phyloP scores from a whole-genome alignment of 2,329 filamentous ascomycete genomes.

The Botryotinia calthae region DNA sequence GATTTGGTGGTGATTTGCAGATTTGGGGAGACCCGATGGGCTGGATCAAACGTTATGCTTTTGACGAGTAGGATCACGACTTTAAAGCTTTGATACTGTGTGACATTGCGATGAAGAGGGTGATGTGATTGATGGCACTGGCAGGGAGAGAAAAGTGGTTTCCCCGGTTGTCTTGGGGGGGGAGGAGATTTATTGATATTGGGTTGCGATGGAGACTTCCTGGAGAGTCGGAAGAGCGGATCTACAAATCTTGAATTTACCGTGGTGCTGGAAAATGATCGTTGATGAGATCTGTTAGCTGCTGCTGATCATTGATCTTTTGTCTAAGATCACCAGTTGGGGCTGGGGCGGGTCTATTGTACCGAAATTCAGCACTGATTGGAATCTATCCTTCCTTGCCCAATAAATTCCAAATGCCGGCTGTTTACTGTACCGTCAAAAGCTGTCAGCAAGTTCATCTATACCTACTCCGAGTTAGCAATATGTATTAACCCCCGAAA shows the following conservation, averaged over 20 bases:
- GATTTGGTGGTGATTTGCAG: not conserved
- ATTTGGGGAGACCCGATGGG: conserved; percentile 15
- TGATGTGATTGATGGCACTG: not conserved
- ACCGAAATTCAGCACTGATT: not conserved
- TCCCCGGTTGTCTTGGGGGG: not conserved
- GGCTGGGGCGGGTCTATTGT: not conserved
- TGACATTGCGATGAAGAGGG: not conserved
- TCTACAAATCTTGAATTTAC: conserved; percentile 6
- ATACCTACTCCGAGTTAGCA: not conserved
- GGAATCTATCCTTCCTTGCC: not conserved
- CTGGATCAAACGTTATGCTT: conserved; percentile 19
- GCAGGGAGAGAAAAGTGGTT: not conserved
- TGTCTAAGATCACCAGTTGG: conserved; percentile 5
- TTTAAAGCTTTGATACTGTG: not conserved
- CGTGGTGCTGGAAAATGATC: not conserved
- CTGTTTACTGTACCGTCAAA: not conserved
- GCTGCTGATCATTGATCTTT: conserved; percentile 2
- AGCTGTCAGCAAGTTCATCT: not conserved
- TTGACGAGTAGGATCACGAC: not conserved
- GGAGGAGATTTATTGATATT: conserved; percentile 10
- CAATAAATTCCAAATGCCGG: not conserved
- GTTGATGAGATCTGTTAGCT: not conserved
- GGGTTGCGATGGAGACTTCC: not conserved
- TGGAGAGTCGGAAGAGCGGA: not conserved
- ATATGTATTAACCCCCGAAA: not conserved